These are phyloP conservation scores for Chrysoporthe deuterocubensis DNA, from an alignment of 2,329 filamentous ascomycete species.

Conservation along the genomic window DNA sequence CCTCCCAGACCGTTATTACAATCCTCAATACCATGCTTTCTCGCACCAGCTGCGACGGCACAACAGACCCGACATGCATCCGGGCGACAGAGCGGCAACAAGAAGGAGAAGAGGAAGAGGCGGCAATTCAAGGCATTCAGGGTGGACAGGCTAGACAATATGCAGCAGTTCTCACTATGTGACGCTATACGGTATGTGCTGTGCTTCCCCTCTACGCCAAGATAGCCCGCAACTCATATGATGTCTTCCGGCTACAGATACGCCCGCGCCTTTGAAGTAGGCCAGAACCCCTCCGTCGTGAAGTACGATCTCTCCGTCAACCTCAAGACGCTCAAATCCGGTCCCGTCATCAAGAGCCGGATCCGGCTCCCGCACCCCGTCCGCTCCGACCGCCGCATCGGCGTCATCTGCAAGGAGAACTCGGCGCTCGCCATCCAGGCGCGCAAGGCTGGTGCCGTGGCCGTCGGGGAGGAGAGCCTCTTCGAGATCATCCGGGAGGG, in stretches of 20 bases:
- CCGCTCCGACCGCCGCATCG: constrained; percentile 85
- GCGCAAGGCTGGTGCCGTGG: constrained; percentile 73
- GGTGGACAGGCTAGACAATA: constrained; percentile 67
- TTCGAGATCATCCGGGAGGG: constrained; percentile 78
- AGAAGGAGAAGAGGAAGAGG: constrained; percentile 63
- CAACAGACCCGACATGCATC: constrained; percentile 49
- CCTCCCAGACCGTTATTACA: constrained; percentile 45
- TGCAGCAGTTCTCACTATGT: constrained; percentile 77
- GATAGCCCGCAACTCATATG: not conserved
- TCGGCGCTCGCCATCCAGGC: constrained; percentile 77
- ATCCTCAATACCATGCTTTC: constrained; percentile 52
- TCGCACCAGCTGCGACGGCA: constrained; percentile 48
- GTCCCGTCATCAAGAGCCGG: constrained; percentile 84
- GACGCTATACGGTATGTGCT: constrained; percentile 83
- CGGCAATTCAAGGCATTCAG: constrained; percentile 67
- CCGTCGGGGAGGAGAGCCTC: constrained; percentile 84
- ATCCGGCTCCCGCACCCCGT: constrained; percentile 88
- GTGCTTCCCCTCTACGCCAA: too few species aligned
- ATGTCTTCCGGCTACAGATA: constrained; percentile 61
- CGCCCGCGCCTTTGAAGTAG: constrained; percentile 90
- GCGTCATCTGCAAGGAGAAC: constrained; percentile 86
- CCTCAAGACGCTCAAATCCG: constrained; percentile 82
- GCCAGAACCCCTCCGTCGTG: constrained; percentile 68
- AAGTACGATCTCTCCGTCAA: constrained; percentile 93
- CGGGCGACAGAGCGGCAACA: constrained; percentile 44